Evolutionary conservation across 2,329 filamentous ascomycete genomes (phyloP).

Genomic region (Endoconidiophora polonica): DNA sequence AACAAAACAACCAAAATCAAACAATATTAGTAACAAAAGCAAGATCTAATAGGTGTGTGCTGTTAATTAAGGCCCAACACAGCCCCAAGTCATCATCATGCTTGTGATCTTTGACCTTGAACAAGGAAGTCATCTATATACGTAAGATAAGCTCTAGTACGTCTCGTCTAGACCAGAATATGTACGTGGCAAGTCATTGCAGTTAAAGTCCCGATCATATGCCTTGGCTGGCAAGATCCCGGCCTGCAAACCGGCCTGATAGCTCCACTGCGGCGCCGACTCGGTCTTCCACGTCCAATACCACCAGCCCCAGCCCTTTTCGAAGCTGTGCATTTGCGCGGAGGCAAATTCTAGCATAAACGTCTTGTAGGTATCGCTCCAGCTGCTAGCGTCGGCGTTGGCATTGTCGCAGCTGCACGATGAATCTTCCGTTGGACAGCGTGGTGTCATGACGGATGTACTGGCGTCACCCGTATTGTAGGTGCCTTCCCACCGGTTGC

Average conservation of each 20-base stretch:
- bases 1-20: too few species aligned
- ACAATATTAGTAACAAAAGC: background rate
- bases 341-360: conserved; percentile 84
- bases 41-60: background rate
- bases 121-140: too few species aligned
- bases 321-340: conserved; percentile 90
- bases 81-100: too few species aligned
- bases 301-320: conserved; percentile 92
- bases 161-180: conserved; percentile 35
- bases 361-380: conserved; percentile 59
- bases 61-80: background rate
- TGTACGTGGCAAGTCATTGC: conserved; percentile 37
- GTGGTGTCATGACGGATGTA: conserved; percentile 48
- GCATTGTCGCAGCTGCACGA: conserved; percentile 59
- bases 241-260: conserved; percentile 59
- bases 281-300: conserved; percentile 99
- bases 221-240: conserved; percentile 67
- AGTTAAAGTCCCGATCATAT: conserved; percentile 54
- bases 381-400: conserved; percentile 54
- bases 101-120: too few species aligned
- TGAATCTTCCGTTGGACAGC: conserved; percentile 51
- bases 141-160: conserved; percentile 2
- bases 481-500: conserved; percentile 84
- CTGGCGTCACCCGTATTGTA: conserved; percentile 49
- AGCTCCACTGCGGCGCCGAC: conserved; percentile 76